Percentiles rank a stretch among this genome's conserved stretches.
phyloP scores from a whole-genome alignment of 768 basidiomycete species.

The Trametes cubensis region DNA sequence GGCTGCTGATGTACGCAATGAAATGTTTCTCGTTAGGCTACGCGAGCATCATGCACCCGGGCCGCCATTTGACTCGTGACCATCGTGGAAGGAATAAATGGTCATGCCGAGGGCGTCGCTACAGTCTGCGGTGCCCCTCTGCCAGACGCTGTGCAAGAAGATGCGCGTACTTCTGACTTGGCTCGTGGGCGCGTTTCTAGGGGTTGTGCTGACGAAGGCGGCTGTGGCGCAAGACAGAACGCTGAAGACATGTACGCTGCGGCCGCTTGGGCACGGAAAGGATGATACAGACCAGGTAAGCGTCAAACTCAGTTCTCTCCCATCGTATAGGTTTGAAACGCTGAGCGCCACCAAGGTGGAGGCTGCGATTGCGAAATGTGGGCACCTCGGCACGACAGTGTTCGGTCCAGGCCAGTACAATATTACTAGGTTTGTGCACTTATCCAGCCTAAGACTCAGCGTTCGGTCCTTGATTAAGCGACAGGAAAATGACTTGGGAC shows the following conservation, averaged over 20 bases:
- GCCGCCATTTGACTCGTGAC: slow-evolving; percentile 14
- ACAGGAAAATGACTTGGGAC: slow-evolving; percentile 59
- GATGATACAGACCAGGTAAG: slow-evolving; percentile 34
- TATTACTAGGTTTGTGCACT: slow-evolving; percentile 47
- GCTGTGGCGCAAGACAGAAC: background rate
- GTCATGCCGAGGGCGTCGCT: background rate
- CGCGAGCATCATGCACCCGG: background rate
- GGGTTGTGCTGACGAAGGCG: background rate
- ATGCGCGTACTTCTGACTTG: background rate
- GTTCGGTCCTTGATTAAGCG: background rate
- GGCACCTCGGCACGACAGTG: slow-evolving; percentile 47
- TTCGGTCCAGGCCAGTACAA: slow-evolving; percentile 52
- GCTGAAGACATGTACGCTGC: slow-evolving; percentile 21
- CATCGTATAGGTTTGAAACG: background rate
- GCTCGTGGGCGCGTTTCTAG: background rate
- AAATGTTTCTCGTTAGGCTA: background rate
- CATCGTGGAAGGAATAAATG: background rate
- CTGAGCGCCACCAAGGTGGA: slow-evolving; percentile 41
- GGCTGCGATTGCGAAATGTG: slow-evolving; percentile 51
- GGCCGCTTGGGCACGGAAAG: slow-evolving; percentile 27
- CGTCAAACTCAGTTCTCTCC: too few relatives aligned
- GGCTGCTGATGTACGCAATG: too few relatives aligned
- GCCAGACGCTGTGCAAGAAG: background rate
- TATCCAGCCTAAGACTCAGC: too few relatives aligned
- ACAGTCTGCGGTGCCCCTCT: background rate